A percentile compares a stretch with the other conserved stretches of the same genome.
phyloP scores from a whole-genome alignment of 306 rosid genomes.

The Cucumis hystrix region DNA sequence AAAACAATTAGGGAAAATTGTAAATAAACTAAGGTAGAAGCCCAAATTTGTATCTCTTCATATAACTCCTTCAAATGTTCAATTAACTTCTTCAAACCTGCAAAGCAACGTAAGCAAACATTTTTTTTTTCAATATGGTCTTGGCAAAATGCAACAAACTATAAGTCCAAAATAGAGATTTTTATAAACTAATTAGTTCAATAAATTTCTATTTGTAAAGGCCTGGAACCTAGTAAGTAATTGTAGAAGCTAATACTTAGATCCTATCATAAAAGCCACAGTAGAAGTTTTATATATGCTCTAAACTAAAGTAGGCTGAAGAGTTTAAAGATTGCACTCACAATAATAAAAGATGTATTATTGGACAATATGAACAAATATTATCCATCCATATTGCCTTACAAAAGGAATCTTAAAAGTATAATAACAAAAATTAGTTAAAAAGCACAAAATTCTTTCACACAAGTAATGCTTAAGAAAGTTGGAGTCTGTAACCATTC shows the following conservation, averaged over 20 bases:
- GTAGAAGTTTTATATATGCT: no score
- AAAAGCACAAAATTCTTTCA: constrained; percentile 21
- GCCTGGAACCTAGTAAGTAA: background rate
- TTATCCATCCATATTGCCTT: no score
- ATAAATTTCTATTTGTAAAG: background rate
- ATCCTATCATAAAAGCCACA: no score
- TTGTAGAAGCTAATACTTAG: no score
- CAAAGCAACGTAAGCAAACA: background rate
- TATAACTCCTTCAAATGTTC: constrained; percentile 1
- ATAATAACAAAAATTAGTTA: constrained; percentile 23
- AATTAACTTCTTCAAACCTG: background rate
- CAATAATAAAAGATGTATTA: no score
- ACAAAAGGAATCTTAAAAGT: constrained; percentile 19
- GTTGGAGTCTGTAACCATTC: constrained; percentile 41
- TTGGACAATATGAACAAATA: no score
- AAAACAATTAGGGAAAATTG: background rate
- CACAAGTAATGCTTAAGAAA: constrained; percentile 39
- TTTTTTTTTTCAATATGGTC: background rate
- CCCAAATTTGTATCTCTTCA: background rate
- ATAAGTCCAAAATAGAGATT: no score
- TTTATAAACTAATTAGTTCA: background rate
- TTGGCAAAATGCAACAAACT: background rate
- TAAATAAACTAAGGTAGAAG: background rate
- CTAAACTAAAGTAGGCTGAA: no score
- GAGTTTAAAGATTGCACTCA: no score